Evolutionary conservation across 140 eudicot genomes (phyloP).

Genomic region (Ambrosia hybrid): DNA sequence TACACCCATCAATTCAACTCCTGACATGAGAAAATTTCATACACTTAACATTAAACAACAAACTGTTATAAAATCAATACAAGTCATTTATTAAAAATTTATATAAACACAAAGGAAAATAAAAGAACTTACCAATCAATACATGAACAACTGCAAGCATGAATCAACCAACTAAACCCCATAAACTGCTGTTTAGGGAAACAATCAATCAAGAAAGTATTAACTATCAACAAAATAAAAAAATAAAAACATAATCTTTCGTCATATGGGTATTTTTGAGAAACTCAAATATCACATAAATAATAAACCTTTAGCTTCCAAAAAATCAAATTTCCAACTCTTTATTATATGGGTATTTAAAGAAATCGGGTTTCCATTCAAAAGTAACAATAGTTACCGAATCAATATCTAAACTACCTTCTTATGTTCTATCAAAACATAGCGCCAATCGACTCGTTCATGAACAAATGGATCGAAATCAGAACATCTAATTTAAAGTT

Average conservation of each 20-base stretch:
- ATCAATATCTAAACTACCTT: no score
- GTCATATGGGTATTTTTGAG: constrained; percentile 17
- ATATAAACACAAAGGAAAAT: background rate
- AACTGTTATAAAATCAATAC: constrained; percentile 16
- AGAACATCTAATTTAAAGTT: no score
- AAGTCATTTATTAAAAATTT: background rate
- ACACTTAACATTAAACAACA: constrained; percentile 14
- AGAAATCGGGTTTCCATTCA: background rate
- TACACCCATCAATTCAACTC: constrained; percentile 40
- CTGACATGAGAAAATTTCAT: constrained; percentile 23
- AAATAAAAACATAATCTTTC: constrained; percentile 11
- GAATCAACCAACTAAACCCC: constrained; percentile 19
- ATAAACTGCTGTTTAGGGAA: constrained; percentile 23
- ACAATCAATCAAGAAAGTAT: background rate
- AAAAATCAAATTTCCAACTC: constrained; percentile 16
- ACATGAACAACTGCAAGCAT: constrained; percentile 19
- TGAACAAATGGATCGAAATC: no score
- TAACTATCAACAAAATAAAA: background rate
- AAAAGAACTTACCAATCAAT: constrained; percentile 21
- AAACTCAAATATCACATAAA: constrained; percentile 5
- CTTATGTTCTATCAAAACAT: no score
- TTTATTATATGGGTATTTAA: constrained; percentile 13
- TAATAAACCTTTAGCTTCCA: background rate
- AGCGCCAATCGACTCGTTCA: no score
- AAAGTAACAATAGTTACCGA: no score